These are phyloP conservation scores for Protostelium mycophagum DNA, from an alignment of 78 protist genomes.

Conservation along the genomic window DNA sequence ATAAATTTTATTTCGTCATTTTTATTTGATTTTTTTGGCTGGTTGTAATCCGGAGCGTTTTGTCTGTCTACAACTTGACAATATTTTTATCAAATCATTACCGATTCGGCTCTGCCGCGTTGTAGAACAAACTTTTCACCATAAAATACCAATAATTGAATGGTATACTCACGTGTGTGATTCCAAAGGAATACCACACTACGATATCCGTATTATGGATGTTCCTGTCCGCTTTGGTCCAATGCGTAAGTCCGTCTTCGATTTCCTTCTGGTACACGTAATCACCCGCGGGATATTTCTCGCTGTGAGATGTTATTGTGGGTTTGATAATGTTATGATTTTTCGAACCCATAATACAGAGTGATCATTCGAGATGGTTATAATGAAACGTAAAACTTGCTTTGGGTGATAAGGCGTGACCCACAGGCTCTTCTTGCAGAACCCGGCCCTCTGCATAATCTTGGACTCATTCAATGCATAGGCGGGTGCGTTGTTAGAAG, in stretches of 20 bases:
- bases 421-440: neutral
- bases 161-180: neutral
- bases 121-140: too few species aligned
- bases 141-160: neutral
- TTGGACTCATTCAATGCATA: neutral
- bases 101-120: too few species aligned
- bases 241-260: neutral
- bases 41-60: too few species aligned
- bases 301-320: neutral
- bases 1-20: too few species aligned
- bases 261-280: neutral
- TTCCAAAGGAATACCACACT: neutral
- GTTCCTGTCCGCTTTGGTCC: neutral
- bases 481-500: neutral
- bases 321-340: too few species aligned
- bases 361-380: neutral
- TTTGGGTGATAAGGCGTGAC: neutral
- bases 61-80: too few species aligned
- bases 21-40: too few species aligned
- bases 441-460: neutral
- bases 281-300: neutral
- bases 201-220: neutral
- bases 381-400: too few species aligned
- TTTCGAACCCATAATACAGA: neutral
- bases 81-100: too few species aligned